phyloP scores from a whole-genome alignment of 73 alveolate genomes.

The Tetrahymena thermophila region DNA sequence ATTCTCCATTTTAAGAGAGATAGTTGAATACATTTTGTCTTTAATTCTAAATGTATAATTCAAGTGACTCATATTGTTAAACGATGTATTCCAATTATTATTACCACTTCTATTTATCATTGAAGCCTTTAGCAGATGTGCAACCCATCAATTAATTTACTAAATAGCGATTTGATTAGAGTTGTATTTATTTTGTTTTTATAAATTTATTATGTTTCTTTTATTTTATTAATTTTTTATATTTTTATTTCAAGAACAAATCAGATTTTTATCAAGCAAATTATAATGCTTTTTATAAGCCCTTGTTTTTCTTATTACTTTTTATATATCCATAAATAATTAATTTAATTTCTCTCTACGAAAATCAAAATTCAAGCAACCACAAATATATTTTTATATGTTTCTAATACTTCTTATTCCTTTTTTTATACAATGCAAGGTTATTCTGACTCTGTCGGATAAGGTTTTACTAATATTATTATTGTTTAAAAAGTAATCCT shows the following conservation, averaged over 20 bases:
- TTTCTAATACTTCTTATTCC: not conserved
- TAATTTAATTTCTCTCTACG: not conserved
- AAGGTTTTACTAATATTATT: not conserved
- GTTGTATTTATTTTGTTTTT: not conserved
- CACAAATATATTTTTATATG: not conserved
- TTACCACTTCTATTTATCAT: not conserved
- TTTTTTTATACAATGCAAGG: not conserved
- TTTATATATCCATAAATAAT: too few species aligned
- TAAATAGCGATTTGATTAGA: not conserved
- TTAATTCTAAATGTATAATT: not conserved
- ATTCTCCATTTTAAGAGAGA: not conserved
- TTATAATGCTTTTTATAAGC: too few species aligned
- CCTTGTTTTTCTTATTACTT: too few species aligned
- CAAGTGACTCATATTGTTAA: not conserved
- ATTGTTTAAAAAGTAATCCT: not conserved
- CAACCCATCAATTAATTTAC: not conserved
- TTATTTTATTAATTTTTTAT: not conserved
- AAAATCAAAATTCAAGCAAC: not conserved
- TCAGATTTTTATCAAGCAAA: not conserved
- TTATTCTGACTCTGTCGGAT: not conserved
- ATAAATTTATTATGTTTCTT: not conserved
- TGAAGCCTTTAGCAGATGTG: not conserved
- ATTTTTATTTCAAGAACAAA: not conserved
- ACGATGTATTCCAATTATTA: not conserved
- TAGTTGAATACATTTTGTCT: not conserved